These are phyloP conservation scores for Fusarium ambrosium DNA, from an alignment of 2,329 filamentous ascomycete species.

Conservation along the genomic window DNA sequence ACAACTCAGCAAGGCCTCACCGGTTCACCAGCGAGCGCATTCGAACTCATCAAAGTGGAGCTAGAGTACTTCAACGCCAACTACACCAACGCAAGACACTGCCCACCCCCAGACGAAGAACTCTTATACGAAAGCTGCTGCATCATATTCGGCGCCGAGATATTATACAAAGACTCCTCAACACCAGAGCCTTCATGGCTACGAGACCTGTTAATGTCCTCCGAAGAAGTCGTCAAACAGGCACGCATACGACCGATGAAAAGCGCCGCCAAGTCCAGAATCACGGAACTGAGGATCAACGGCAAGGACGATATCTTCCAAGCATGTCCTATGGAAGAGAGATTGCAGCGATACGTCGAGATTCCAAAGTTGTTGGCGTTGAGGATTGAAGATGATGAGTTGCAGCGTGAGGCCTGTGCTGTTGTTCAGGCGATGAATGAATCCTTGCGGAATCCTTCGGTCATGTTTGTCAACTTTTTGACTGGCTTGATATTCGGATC, in stretches of 20 bases:
- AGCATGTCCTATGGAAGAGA: slow-evolving; percentile 33
- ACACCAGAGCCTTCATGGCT: slow-evolving; percentile 33
- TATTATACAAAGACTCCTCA: neutral
- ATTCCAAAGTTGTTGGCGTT: slow-evolving; percentile 11
- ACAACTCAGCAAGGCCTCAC: slow-evolving; percentile 33
- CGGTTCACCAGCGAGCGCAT: slow-evolving; percentile 43
- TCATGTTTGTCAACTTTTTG: slow-evolving; percentile 12
- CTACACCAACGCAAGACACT: slow-evolving; percentile 22
- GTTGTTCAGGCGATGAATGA: slow-evolving; percentile 11
- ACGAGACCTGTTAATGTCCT: slow-evolving; percentile 41
- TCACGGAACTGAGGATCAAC: slow-evolving; percentile 38
- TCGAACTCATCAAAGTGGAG: slow-evolving; percentile 52
- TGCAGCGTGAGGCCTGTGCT: slow-evolving; percentile 36
- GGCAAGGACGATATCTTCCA: slow-evolving; percentile 43
- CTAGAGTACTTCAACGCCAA: slow-evolving; percentile 44
- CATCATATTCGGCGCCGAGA: slow-evolving; percentile 43
- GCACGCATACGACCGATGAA: slow-evolving; percentile 40
- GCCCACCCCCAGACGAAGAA: slow-evolving; percentile 27
- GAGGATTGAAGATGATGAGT: slow-evolving; percentile 18
- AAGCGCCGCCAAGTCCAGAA: slow-evolving; percentile 20
- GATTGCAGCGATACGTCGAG: slow-evolving; percentile 15
- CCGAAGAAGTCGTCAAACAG: slow-evolving; percentile 19
- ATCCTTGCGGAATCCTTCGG: neutral
- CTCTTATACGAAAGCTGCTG: slow-evolving; percentile 42
- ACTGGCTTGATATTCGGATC: slow-evolving; percentile 2